Evolutionary conservation across 192 early-diverging fungal species (phyloP).

Genomic region (Piromyces sp.): DNA sequence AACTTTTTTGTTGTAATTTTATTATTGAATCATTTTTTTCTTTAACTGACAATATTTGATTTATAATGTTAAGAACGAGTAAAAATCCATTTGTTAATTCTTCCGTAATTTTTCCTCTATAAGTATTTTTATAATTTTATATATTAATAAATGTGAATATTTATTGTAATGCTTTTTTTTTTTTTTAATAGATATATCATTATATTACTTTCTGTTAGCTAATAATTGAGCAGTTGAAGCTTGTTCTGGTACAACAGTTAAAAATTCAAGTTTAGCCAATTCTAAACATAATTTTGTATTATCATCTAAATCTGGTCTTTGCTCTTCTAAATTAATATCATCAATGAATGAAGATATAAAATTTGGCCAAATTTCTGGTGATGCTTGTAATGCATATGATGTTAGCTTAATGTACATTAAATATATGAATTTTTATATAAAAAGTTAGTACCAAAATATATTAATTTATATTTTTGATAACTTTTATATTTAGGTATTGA

Average conservation of each 20-base stretch:
- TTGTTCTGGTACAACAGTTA: conserved; percentile 16
- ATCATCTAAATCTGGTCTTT: not conserved
- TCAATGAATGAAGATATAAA: conserved; percentile 5
- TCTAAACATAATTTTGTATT: conserved; percentile 1
- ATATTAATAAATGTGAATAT: not conserved
- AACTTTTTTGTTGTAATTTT: not conserved
- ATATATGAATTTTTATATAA: not conserved
- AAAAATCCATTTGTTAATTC: not conserved
- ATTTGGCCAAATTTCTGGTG: conserved; percentile 5
- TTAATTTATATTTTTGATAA: too few relatives aligned
- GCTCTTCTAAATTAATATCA: not conserved
- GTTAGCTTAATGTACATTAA: conserved; percentile 4
- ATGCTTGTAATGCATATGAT: conserved; percentile 6
- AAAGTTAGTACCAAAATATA: too few relatives aligned
- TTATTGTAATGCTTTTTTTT: not conserved
- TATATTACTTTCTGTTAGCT: not conserved
- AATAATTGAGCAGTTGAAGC: conserved; percentile 3
- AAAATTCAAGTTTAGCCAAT: conserved; percentile 9
- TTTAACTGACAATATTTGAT: not conserved
- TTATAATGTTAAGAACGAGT: not conserved
- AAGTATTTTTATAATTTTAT: not conserved
- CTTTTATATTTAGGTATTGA: too few relatives aligned
- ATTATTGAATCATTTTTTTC: not conserved
- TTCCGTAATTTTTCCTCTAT: not conserved
- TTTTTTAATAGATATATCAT: too few relatives aligned